Base-by-base conservation (phyloP, 495 filamentous ascomycete species). In the Sporormia fimetaria region DNA sequence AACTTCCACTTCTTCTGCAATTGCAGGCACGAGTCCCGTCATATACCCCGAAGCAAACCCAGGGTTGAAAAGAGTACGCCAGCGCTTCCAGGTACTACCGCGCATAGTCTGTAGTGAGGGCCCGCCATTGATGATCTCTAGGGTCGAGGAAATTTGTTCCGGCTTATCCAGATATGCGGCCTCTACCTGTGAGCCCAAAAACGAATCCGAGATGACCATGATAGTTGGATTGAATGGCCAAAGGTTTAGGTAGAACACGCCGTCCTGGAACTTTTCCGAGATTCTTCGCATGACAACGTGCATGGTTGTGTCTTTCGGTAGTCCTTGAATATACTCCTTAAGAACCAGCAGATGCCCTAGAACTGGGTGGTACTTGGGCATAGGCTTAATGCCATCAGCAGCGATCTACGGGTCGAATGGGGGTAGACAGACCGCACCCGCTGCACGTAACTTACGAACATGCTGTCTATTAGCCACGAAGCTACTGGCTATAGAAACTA, bases 51-150 rank as follows among this genome's bases (percentile, higher is more conserved):
- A 34, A 4, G 42, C 39, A 40, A 64, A 65, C 0, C 58, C 59
- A 2, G 62, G 59, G 24, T 59, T 60, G 50, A 64, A 66, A 32
- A 60, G 51, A 9, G 32, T 33, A 20, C 62, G 31, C 54, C 53
- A 60, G 7, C 30, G 35, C 39, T 62, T 57, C 51, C 61, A 63
- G 33, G 51, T 40, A 8, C 36, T 20, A 16, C 59, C 56, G 20
- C 52, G 58, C 10, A 58, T 37, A 10, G 52, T 57, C 3, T 62
- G 42, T 0, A 69, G 46, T 34, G 63, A 58, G 20, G 47, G 15
- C 5, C 46, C 47, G 3, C 38, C 37, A 0, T 56, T 59, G n/a
- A 67, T 38, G 2, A 60, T 56, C 0, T 41, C 8, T 37, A 67
- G 37, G 7, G 36, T 59, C 0, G 36, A 33, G 12, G 28, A 40